Percentiles rank a stretch among this genome's conserved stretches.
These are phyloP conservation scores for Tephrocybe sp. DNA, from an alignment of 768 basidiomycete genomes.

Conservation along the genomic window DNA sequence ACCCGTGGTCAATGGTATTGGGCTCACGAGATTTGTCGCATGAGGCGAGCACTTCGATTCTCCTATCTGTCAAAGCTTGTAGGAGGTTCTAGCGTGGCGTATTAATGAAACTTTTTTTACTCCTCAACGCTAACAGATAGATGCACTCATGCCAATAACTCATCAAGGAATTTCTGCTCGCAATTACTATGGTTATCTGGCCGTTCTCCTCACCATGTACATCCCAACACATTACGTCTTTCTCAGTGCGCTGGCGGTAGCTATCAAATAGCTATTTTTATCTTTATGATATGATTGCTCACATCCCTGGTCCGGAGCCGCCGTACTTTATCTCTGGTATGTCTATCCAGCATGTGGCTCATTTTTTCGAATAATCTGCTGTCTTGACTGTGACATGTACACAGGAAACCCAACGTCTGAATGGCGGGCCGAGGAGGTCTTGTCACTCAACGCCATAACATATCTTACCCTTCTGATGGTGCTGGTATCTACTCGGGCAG, in stretches of 20 bases:
- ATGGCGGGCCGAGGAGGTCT: conserved; percentile 31
- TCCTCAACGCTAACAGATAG: conserved; percentile 12
- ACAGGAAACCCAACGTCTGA: conserved; percentile 28
- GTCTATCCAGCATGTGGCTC: background rate
- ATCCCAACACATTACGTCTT: conserved; percentile 5
- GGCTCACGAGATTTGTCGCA: background rate
- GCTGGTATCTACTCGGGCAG: conserved; percentile 25
- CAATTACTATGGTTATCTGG: too few species aligned
- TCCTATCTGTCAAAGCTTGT: background rate
- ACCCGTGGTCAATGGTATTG: too few species aligned
- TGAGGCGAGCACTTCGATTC: background rate
- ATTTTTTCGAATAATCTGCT: background rate
- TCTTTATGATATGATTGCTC: conserved; percentile 30
- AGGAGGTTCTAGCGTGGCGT: background rate
- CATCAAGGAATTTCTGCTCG: too few species aligned
- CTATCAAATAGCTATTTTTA: conserved; percentile 19
- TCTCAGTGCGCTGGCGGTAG: conserved; percentile 5
- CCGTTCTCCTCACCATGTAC: too few species aligned
- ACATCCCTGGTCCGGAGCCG: conserved; percentile 32
- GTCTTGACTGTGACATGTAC: background rate
- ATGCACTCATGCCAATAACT: too few species aligned
- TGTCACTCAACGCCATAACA: background rate
- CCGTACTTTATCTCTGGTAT: conserved; percentile 38
- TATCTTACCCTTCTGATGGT: background rate
- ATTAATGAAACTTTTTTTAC: conserved; percentile 10